Base-by-base conservation (phyloP, 2,329 filamentous ascomycete genomes). In the Fusarium succisae region DNA sequence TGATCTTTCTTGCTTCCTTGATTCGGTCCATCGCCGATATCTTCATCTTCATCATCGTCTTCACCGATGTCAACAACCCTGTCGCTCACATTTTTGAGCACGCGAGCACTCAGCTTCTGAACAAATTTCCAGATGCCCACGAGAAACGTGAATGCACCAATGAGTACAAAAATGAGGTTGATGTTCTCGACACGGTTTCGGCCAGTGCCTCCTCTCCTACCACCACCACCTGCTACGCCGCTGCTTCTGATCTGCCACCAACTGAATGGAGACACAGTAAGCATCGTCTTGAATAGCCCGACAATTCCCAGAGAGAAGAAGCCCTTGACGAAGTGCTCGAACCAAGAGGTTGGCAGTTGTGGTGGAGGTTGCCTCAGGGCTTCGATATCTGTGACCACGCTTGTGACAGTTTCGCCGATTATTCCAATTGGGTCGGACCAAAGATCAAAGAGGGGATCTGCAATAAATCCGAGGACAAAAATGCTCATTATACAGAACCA, bases 391-490 rank as follows among this genome's bases (percentile, higher is more conserved):
- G 83, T 83, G 79, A 79, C 82, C 68, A 84, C 81, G 56, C 82
- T 84, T 35, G 86, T 83, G 32, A 91, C 84, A 45, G 87, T 83
- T 28, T 88, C 87, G 39, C 84, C 81, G 56, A 92, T 85, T 17
- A 89, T 90, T 57, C 91, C 90, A 63, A 91, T 83, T 1, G 95
- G 95, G 79, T 98, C 94, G 62, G 96, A 84, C 86, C 96, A 98
- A 35, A 98, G 84, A 77, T 95, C 94, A 81, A 98, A 92, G 69
- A 98, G 94, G 4, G 95, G 95, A 82, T 98, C 95, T 68, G 95
- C 96, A 74, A 98, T 84, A 78, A 98, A 98, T 47, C 96, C 96
- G 63, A 98, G 90, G 2, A 94, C 37, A 79, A 98, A 98, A 32
- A 98, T 87, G 58, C 91, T 88, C 48, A 91, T 70, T 41, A 94